Evolutionary conservation across 2,329 filamentous ascomycete genomes (phyloP).

Genomic region (Stachybotrys echinatus): DNA sequence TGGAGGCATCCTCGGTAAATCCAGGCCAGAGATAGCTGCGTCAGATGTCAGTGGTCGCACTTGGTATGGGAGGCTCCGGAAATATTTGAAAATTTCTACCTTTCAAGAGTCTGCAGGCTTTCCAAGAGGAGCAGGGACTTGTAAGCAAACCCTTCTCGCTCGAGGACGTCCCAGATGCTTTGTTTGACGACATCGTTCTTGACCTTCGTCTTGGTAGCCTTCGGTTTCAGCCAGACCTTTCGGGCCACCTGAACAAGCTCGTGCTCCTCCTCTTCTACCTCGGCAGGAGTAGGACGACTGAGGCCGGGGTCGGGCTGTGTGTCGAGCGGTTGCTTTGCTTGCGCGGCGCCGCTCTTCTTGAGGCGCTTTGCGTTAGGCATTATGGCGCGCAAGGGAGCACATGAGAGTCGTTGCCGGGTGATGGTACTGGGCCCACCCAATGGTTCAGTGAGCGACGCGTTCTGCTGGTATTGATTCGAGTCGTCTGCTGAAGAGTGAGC

Average conservation of each 20-base stretch:
- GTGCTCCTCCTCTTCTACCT: constrained; percentile 67
- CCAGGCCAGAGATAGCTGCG: constrained; percentile 87
- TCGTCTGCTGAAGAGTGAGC: neutral
- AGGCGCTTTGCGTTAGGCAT: constrained; percentile 59
- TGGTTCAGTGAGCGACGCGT: neutral
- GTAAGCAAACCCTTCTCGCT: constrained; percentile 73
- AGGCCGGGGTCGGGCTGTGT: constrained; percentile 33
- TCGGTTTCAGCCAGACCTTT: constrained; percentile 77
- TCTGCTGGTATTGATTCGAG: neutral
- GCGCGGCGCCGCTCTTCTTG: constrained; percentile 45
- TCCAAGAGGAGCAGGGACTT: constrained; percentile 78
- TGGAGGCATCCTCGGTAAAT: constrained; percentile 82
- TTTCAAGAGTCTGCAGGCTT: constrained; percentile 84
- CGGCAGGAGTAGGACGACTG: constrained; percentile 50
- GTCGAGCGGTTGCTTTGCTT: constrained; percentile 24
- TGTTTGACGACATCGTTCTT: constrained; percentile 82
- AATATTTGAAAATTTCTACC: constrained; percentile 37
- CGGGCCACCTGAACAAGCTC: constrained; percentile 73
- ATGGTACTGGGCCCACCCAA: neutral
- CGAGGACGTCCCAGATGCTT: constrained; percentile 83
- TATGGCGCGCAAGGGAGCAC: constrained; percentile 5
- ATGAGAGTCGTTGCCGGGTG: neutral
- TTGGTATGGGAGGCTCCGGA: neutral
- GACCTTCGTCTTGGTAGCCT: constrained; percentile 61
- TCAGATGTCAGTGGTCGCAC: constrained; percentile 14